These are phyloP conservation scores for Chloranthus sessilifolius DNA, from an alignment of 164 flowering plant genomes.

Conservation along the genomic window DNA sequence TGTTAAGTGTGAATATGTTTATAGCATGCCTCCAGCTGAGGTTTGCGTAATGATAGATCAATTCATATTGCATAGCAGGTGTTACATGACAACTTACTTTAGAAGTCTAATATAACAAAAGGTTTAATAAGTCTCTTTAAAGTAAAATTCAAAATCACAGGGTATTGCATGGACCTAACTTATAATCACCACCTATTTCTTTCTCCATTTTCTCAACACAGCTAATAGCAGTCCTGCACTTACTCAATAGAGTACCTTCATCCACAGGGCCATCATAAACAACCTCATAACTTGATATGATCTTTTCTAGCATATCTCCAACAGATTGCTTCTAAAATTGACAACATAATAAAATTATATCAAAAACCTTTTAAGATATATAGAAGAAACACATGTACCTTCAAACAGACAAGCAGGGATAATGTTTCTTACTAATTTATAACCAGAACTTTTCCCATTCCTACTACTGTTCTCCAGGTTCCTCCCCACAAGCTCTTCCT, in stretches of 20 bases:
- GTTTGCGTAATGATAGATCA: no score
- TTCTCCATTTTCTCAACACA: slow-evolving; percentile 58
- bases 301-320: slow-evolving; percentile 62
- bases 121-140: no score
- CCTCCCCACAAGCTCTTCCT: slow-evolving; percentile 68
- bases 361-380: no score
- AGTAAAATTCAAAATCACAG: no score
- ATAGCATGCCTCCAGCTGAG: no score
- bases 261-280: slow-evolving; percentile 61
- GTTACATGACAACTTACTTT: no score
- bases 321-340: slow-evolving; percentile 42
- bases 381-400: no score
- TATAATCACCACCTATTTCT: slow-evolving; percentile 43
- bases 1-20: no score
- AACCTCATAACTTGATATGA: slow-evolving; percentile 64
- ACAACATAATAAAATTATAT: no score
- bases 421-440: slow-evolving; percentile 47
- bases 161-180: slow-evolving; percentile 45
- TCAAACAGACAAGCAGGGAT: no score
- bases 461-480: slow-evolving; percentile 37
- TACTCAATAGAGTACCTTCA: slow-evolving; percentile 62
- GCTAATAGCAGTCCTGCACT: slow-evolving; percentile 55
- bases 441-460: slow-evolving; percentile 35
- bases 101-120: no score
- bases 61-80: no score